A percentile compares a stretch with the other conserved stretches of the same genome.
Evolutionary conservation across 1,139 yeast species (phyloP).

Genomic region (Candida sanyaensis): DNA sequence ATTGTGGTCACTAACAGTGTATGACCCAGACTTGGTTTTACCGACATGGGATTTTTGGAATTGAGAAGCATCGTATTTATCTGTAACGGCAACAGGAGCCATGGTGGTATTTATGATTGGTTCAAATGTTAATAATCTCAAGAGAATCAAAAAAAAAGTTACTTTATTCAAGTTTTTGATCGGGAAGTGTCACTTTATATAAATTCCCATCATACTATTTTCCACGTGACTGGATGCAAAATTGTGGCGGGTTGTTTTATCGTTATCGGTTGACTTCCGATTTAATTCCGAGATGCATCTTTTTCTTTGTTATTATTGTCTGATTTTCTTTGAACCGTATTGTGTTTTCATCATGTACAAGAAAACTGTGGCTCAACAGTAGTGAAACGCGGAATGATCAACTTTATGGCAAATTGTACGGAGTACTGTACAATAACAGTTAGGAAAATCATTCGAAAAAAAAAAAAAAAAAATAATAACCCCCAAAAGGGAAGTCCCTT

Average conservation of each 20-base stretch:
- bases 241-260: background rate
- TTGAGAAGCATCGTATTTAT: constrained; percentile 30
- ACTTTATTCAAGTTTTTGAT: too few species aligned
- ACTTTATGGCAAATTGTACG: too few species aligned
- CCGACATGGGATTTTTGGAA: constrained; percentile 29
- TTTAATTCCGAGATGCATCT: background rate
- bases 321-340: background rate
- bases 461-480: background rate
- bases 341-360: too few species aligned
- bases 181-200: too few species aligned
- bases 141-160: too few species aligned
- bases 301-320: background rate
- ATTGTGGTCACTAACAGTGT: constrained; percentile 26
- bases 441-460: too few species aligned
- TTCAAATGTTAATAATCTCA: background rate
- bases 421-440: too few species aligned
- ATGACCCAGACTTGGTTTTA: constrained; percentile 24
- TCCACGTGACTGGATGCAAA: constrained; percentile 2
- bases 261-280: background rate
- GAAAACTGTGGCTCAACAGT: background rate
- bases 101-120: constrained; percentile 4
- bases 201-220: too few species aligned
- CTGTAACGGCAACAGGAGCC: constrained; percentile 18
- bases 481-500: background rate
- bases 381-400: too few species aligned